Conservation (phyloP, 1,139 yeast genomes). For the Geotrichum carabidarum region DNA sequence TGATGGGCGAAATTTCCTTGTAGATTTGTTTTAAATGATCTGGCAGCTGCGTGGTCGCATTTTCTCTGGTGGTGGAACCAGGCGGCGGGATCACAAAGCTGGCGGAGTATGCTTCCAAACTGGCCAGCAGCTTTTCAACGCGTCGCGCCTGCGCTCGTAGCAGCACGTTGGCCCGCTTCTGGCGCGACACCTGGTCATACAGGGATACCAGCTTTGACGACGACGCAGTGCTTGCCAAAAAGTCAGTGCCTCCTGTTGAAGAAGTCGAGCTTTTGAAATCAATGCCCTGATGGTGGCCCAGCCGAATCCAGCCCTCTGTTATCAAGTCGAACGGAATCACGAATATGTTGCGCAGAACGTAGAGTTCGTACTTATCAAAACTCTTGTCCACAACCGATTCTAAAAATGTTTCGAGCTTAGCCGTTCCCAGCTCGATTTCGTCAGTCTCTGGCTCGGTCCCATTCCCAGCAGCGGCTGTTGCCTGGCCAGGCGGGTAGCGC, state of each 20-base stretch:
- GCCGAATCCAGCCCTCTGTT: slow-evolving; percentile 58
- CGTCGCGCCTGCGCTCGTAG: slow-evolving; percentile 5
- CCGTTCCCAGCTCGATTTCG: slow-evolving; percentile 74
- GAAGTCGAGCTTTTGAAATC: slow-evolving; percentile 30
- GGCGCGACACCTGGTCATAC: slow-evolving; percentile 5
- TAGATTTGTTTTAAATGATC: not conserved
- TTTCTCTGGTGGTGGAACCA: not conserved
- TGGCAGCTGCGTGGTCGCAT: not conserved
- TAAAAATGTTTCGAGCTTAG: slow-evolving; percentile 69
- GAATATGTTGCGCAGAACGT: slow-evolving; percentile 70
- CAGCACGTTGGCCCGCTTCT: slow-evolving; percentile 7
- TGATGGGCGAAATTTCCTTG: slow-evolving; percentile 6
- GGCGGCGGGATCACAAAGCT: slow-evolving; percentile 1
- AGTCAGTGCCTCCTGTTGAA: not conserved
- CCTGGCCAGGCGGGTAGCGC: slow-evolving; percentile 22
- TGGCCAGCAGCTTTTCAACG: slow-evolving; percentile 2
- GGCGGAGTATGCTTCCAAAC: slow-evolving; percentile 4
- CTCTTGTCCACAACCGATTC: slow-evolving; percentile 77
- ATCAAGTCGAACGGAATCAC: slow-evolving; percentile 66
- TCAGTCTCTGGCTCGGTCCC: slow-evolving; percentile 22
- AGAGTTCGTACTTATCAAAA: slow-evolving; percentile 82
- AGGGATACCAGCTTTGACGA: not conserved
- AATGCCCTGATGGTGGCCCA: slow-evolving; percentile 64
- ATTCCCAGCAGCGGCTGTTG: slow-evolving; percentile 22
- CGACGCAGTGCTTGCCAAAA: not conserved